Evolutionary conservation across 1,284 basidiomycete genomes (phyloP).

Genomic region (Ustilago hordei): DNA sequence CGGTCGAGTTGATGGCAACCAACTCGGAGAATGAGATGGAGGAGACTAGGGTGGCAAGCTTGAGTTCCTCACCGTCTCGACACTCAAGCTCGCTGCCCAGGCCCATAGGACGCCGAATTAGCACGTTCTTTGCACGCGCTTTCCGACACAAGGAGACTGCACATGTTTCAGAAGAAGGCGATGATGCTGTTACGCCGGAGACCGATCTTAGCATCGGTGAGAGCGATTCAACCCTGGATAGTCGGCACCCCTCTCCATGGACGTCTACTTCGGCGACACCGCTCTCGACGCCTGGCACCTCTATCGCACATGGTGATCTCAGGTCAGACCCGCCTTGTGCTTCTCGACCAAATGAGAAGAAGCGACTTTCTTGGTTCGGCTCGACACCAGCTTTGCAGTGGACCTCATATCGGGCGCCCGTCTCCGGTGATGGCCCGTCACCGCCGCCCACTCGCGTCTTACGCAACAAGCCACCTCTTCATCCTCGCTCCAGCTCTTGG

Average conservation of each 20-base stretch:
- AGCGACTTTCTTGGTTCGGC: constrained; percentile 28
- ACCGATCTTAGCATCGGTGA: constrained; percentile 1
- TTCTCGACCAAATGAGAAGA: constrained; percentile 17
- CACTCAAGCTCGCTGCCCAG: constrained; percentile 29
- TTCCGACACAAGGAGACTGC: neutral
- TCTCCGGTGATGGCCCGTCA: constrained; percentile 5
- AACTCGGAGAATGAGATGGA: constrained; percentile 29
- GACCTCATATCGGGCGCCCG: constrained; percentile 5
- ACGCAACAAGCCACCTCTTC: neutral
- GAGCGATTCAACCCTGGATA: constrained; percentile 9
- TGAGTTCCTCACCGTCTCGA: constrained; percentile 48
- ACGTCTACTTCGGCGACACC: constrained; percentile 18
- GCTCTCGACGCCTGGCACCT: constrained; percentile 21
- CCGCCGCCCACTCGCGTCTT: constrained; percentile 7
- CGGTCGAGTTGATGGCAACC: constrained; percentile 7
- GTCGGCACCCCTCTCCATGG: constrained; percentile 25
- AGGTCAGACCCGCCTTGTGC: neutral
- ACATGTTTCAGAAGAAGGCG: neutral
- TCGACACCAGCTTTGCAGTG: constrained; percentile 23
- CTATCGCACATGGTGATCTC: constrained; percentile 18
- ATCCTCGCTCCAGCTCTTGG: constrained; percentile 12
- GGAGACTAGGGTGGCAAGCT: constrained; percentile 24
- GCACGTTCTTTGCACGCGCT: constrained; percentile 6
- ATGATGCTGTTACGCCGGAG: neutral
- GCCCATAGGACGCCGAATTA: constrained; percentile 10